Evolutionary conservation across 176 grass and related monocot species (phyloP), one percentile per base, ranked within the genome.

Genomic region (Tuctoria greenei): DNA sequence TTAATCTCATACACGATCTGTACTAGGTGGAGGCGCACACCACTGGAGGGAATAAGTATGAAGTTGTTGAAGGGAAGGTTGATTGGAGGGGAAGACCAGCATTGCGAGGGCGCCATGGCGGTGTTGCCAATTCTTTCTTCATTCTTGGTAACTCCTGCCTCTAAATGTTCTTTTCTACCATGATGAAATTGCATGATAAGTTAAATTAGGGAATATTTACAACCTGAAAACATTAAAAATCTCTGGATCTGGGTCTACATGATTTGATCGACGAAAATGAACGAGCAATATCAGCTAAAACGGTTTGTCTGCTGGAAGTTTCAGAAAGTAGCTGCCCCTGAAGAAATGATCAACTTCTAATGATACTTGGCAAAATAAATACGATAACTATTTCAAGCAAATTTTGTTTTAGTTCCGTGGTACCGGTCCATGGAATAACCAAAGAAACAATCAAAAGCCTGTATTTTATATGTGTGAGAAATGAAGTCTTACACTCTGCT

Each of bases 1-100:
- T 10, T 57, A 24, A 13, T 26, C 23, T 10, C 55, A 66, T 31
- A 62, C 58, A 40, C 66, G 18, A 72, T 55, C 0, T 40, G 7
- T 67, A 25, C 28, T 64, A 87, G 85, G 67, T 50, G 40, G 66
- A 71, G 49, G 38, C 57, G 5, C 65, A n/a, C 46, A 72, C 43
- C 8, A 47, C 62, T 71, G 66, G 51, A 76, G 66, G 78, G 52
- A 83, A 67, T 7, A 66, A 4, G 0, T 56, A 59, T 35, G 75
- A 90, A 71, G 35, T 71, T 28, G 8, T 86, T 18, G 84, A 86
- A 71, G 84, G 88, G 12, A 90, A 80, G 75, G 71, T 90, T 66
- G 65, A 90, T 60, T 90, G 88, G 88, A 83, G 84, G 4, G 79
- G 88, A 50, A 83, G 75, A 47, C 80, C 84, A 70, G 88, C 75